Percentiles rank a stretch among this genome's conserved stretches.
phyloP scores from a whole-genome alignment of 306 rosid genomes.

The Castanea crenata region DNA sequence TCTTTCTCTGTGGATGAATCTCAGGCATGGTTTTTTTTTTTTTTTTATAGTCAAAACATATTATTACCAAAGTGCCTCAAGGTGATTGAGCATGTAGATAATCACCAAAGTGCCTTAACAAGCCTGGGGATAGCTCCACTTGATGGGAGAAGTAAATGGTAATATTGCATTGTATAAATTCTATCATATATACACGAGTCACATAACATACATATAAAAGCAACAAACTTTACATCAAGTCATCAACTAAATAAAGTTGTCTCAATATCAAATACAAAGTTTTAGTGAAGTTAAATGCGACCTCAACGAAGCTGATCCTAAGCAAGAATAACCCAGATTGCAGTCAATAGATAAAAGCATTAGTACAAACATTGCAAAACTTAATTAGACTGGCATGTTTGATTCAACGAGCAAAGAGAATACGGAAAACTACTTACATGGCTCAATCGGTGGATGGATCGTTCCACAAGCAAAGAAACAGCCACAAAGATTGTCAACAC shows the following conservation, averaged over 20 bases:
- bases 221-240: neutral
- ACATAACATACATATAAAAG: neutral
- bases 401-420: neutral
- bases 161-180: neutral
- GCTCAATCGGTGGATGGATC: constrained; percentile 75
- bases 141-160: neutral
- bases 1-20: neutral
- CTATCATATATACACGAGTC: neutral
- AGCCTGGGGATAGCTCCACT: neutral
- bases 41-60: neutral
- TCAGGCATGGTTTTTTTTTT: neutral
- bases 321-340: neutral
- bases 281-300: neutral
- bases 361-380: neutral
- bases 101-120: neutral
- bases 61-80: neutral
- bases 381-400: neutral
- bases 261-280: neutral
- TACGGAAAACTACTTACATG: constrained; percentile 33
- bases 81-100: neutral
- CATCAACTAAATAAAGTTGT: neutral
- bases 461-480: constrained; percentile 91
- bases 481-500: constrained; percentile 85
- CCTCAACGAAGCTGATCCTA: neutral
- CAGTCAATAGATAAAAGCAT: too few relatives aligned